Conservation (phyloP, 345 rosid species). For the Streptanthus diversifolius region DNA sequence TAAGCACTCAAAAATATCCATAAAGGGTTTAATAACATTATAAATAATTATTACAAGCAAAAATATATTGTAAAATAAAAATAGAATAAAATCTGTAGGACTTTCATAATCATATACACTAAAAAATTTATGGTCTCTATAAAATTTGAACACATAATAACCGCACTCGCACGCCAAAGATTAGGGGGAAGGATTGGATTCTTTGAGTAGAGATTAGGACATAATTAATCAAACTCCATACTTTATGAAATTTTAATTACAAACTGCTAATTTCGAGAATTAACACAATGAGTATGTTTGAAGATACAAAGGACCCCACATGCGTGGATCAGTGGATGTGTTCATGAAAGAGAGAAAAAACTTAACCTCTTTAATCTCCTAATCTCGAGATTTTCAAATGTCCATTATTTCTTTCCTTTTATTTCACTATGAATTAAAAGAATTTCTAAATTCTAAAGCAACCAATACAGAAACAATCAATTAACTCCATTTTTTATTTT, state of each 20-base stretch:
- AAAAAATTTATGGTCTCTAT: neutral
- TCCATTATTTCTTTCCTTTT: conserved; percentile 31
- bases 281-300: conserved; percentile 57
- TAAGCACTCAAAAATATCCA: neutral
- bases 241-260: neutral
- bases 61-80: neutral
- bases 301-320: conserved; percentile 61
- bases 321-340: conserved; percentile 42
- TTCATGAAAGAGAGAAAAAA: conserved; percentile 5
- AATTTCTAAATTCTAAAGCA: conserved; percentile 24
- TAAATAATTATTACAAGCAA: neutral
- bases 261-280: conserved; percentile 31
- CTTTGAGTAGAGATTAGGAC: conserved; percentile 32
- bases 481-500: neutral
- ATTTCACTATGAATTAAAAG: conserved; percentile 18
- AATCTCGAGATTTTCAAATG: conserved; percentile 34
- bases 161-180: conserved; percentile 10
- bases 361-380: conserved; percentile 29
- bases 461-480: conserved; percentile 18
- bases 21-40: neutral
- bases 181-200: conserved; percentile 34
- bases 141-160: neutral
- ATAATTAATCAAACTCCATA: conserved; percentile 4
- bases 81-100: neutral
- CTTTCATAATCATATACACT: neutral